Evolutionary conservation across 305 asterid genomes (phyloP).

Genomic region (Solanum aculeatissimum): DNA sequence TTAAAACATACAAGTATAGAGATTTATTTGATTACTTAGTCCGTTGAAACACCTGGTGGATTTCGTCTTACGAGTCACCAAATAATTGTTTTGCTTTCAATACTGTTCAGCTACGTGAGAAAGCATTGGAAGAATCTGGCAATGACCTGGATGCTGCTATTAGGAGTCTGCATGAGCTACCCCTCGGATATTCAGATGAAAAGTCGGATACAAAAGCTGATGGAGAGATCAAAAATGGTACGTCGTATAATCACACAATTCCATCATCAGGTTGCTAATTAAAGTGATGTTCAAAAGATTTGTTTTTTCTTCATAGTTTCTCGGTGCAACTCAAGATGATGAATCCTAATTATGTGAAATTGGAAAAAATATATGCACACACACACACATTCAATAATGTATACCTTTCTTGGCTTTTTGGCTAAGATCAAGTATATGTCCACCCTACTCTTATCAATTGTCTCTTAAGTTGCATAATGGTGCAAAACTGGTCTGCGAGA

Average conservation of each 20-base stretch:
- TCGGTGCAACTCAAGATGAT: neutral
- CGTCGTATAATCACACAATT: neutral
- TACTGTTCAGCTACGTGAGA: conserved; percentile 35
- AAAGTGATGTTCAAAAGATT: neutral
- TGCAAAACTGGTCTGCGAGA: neutral
- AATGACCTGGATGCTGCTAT: conserved; percentile 37
- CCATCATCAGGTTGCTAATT: neutral
- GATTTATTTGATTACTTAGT: neutral
- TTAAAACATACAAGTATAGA: neutral
- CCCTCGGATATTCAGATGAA: conserved; percentile 12
- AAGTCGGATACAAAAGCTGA: conserved; percentile 11
- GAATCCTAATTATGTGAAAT: neutral
- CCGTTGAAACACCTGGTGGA: neutral
- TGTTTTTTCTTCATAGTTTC: neutral
- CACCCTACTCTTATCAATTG: neutral
- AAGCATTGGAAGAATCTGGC: conserved; percentile 34
- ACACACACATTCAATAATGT: neutral
- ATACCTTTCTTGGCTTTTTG: neutral
- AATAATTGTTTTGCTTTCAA: neutral
- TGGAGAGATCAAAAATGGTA: conserved; percentile 21
- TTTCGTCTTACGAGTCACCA: neutral
- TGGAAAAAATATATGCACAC: neutral
- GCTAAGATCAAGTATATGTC: neutral
- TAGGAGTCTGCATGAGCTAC: conserved; percentile 29
- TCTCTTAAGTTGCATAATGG: neutral